phyloP scores from a whole-genome alignment of 352 stramenopile genomes.

The Phytopythium sindhum region DNA sequence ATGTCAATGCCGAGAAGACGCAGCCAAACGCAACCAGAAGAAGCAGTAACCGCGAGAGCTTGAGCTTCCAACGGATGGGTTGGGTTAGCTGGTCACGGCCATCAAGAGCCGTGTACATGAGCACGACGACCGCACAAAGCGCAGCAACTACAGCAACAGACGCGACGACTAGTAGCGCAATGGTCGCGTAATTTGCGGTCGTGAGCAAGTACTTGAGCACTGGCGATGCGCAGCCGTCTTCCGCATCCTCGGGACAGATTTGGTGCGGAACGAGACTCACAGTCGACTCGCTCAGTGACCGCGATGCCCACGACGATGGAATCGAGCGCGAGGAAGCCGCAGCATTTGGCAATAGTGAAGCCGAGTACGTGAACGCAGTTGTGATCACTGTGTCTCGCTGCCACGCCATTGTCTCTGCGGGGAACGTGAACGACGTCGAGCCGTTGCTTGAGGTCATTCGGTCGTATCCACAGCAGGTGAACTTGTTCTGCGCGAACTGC shows the following conservation, averaged over 20 bases:
- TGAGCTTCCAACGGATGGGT: slow-evolving; percentile 13
- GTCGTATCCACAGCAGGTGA: slow-evolving; percentile 47
- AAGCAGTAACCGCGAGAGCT: slow-evolving; percentile 7
- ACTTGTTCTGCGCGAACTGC: slow-evolving; percentile 45
- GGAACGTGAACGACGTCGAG: slow-evolving; percentile 28
- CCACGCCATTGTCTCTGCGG: slow-evolving; percentile 29
- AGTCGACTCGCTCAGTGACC: slow-evolving; percentile 9
- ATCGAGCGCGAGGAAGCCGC: not conserved
- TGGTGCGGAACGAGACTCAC: slow-evolving; percentile 4
- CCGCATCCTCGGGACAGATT: slow-evolving; percentile 15
- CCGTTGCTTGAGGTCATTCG: slow-evolving; percentile 25
- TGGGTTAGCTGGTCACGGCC: not conserved
- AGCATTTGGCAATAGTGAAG: not conserved
- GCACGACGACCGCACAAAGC: not conserved
- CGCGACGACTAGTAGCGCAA: not conserved
- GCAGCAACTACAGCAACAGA: not conserved
- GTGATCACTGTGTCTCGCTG: slow-evolving; percentile 17
- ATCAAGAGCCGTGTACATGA: not conserved
- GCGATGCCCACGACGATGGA: slow-evolving; percentile 4
- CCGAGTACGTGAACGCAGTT: slow-evolving; percentile 16
- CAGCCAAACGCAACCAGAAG: slow-evolving; percentile 20
- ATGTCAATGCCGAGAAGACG: slow-evolving; percentile 24
- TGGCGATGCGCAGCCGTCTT: slow-evolving; percentile 1
- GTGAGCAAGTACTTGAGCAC: not conserved
- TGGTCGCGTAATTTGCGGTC: not conserved